Evolutionary conservation across 2,329 filamentous ascomycete species (phyloP).

Genomic region (Alternaria ventricosa): DNA sequence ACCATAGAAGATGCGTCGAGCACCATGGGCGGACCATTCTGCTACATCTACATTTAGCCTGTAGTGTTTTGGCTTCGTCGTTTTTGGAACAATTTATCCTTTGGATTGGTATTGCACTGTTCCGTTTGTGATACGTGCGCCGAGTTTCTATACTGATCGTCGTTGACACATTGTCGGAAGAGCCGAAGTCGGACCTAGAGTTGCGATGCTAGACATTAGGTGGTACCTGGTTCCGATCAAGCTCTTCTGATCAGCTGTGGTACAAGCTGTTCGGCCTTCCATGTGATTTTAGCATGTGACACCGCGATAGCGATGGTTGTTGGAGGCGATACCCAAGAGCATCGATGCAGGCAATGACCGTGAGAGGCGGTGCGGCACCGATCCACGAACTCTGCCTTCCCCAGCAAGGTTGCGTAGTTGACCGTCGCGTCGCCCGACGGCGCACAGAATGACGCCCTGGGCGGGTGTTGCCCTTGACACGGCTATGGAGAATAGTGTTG

Average conservation of each 20-base stretch:
- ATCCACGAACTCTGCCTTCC: background rate
- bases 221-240: background rate
- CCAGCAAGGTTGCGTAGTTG: background rate
- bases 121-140: background rate
- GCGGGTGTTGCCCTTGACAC: background rate
- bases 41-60: slow-evolving; percentile 50
- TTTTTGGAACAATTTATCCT: background rate
- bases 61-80: background rate
- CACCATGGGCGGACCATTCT: slow-evolving; percentile 53
- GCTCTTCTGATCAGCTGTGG: background rate
- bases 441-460: background rate
- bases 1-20: slow-evolving; percentile 51
- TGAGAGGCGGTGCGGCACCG: background rate
- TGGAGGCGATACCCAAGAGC: background rate
- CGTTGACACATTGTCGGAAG: background rate
- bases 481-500: background rate
- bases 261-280: background rate
- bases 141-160: background rate
- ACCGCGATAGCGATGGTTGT: background rate
- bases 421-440: background rate
- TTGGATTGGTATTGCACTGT: background rate
- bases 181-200: background rate
- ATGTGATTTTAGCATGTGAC: background rate
- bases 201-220: background rate
- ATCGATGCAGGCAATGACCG: background rate